A percentile compares a stretch with the other conserved stretches of the same genome.
Conservation (phyloP, 495 filamentous ascomycete species). For the Glarea lozoyensis region DNA sequence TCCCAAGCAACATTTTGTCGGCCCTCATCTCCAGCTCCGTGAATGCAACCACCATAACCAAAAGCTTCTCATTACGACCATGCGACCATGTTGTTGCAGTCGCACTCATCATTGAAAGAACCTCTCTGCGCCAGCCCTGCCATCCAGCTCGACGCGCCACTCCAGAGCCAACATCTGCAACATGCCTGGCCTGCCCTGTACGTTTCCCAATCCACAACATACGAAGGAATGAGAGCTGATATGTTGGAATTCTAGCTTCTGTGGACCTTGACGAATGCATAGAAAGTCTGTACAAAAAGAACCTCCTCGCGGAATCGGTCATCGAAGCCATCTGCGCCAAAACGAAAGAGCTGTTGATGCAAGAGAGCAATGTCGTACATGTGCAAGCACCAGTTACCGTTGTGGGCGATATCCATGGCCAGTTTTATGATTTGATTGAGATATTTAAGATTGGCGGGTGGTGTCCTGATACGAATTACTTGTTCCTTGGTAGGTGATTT, state of each 20-base stretch:
- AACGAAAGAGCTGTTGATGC: constrained; percentile 96
- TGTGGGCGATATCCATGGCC: constrained; percentile 96
- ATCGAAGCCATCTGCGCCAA: constrained; percentile 99
- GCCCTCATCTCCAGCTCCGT: neutral
- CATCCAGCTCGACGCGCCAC: constrained; percentile 9
- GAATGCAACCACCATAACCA: too few species aligned
- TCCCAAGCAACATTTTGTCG: neutral
- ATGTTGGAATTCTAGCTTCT: constrained; percentile 50
- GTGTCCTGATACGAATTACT: constrained; percentile 94
- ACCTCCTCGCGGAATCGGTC: constrained; percentile 91
- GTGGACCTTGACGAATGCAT: constrained; percentile 99
- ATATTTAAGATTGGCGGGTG: constrained; percentile 97
- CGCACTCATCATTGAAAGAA: constrained; percentile 10
- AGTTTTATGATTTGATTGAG: constrained; percentile 97
- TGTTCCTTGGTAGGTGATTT: constrained; percentile 71
- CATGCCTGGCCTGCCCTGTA: constrained; percentile 90
- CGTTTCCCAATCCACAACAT: constrained; percentile 26
- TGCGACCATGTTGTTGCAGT: constrained; percentile 21
- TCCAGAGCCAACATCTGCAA: constrained; percentile 24
- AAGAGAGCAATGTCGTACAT: constrained; percentile 98
- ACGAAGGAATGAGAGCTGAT: constrained; percentile 1
- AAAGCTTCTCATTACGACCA: neutral
- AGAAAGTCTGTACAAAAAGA: constrained; percentile 87
- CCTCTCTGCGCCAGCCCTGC: constrained; percentile 10
- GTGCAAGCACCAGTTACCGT: constrained; percentile 96